Conservation (phyloP, 2,329 filamentous ascomycete species). For the Colletotrichum lentis region DNA sequence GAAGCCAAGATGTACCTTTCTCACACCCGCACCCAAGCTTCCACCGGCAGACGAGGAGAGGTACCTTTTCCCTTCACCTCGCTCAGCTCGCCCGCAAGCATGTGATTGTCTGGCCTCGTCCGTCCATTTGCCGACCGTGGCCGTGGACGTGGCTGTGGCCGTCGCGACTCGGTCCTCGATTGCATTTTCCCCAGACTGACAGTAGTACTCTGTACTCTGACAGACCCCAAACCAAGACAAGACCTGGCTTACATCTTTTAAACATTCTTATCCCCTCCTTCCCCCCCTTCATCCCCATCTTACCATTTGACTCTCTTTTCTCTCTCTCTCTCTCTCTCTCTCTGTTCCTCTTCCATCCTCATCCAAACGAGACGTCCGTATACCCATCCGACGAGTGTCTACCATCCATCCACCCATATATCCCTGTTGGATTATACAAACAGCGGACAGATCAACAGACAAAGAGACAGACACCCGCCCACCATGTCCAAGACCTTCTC, state of each 20-base stretch:
- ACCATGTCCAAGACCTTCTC: conserved; percentile 89
- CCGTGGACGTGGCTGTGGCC: conserved; percentile 22
- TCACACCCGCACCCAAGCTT: conserved; percentile 5
- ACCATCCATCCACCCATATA: not conserved
- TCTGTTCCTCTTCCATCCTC: conserved; percentile 18
- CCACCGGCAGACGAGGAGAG: not conserved
- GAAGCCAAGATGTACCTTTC: not conserved
- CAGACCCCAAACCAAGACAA: no score
- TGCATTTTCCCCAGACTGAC: conserved; percentile 21
- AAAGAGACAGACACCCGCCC: conserved; percentile 14
- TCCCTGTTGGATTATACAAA: conserved; percentile 7
- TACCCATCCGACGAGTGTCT: conserved; percentile 7
- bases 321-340: not conserved
- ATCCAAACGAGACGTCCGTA: not conserved
- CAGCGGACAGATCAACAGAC: not conserved
- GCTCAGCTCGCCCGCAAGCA: conserved; percentile 18
- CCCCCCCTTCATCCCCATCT: not conserved
- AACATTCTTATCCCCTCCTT: conserved; percentile 25
- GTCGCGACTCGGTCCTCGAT: conserved; percentile 37
- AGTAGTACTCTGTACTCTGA: no score
- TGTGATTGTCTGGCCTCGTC: conserved; percentile 31
- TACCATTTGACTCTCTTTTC: no score
- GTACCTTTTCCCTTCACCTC: conserved; percentile 1
- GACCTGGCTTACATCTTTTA: conserved; percentile 13
- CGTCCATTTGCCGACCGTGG: conserved; percentile 31